Conservation (phyloP, 1,284 basidiomycete genomes). For the Cutaneotrichosporon arboriforme region DNA sequence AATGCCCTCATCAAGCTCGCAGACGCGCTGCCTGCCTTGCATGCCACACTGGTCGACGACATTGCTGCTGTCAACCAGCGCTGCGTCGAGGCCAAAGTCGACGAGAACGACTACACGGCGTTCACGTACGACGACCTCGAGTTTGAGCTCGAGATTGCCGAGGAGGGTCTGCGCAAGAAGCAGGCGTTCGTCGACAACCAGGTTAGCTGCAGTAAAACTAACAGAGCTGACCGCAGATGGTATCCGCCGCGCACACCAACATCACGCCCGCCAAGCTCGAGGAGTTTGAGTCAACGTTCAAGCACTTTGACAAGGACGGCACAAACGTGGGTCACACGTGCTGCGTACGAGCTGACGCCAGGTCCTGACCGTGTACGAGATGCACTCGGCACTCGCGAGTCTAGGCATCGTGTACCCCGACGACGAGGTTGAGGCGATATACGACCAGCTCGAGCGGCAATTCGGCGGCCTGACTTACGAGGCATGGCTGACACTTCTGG, state of each 20-base stretch:
- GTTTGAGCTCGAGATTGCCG: conserved; percentile 80
- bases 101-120: conserved; percentile 94
- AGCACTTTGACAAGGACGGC: conserved; percentile 92
- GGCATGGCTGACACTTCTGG: conserved; percentile 89
- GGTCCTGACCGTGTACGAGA: conserved; percentile 75
- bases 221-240: conserved; percentile 57
- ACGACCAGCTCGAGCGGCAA: conserved; percentile 68
- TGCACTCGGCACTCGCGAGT: conserved; percentile 87
- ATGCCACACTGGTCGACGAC: conserved; percentile 24
- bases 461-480: conserved; percentile 90
- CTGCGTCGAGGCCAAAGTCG: conserved; percentile 84
- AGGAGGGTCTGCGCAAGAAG: conserved; percentile 78
- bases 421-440: conserved; percentile 80
- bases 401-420: conserved; percentile 91
- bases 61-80: conserved; percentile 56
- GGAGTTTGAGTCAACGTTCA: conserved; percentile 95
- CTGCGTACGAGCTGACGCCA: conserved; percentile 19
- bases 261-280: conserved; percentile 92
- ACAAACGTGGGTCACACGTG: conserved; percentile 55
- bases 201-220: conserved; percentile 49
- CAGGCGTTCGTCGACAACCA: conserved; percentile 95
- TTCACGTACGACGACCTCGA: conserved; percentile 84
- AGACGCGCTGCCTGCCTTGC: conserved; percentile 28
- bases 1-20: conserved; percentile 27
- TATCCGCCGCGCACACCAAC: conserved; percentile 56